A percentile compares a stretch with the other conserved stretches of the same genome.
Conservation (phyloP, 83 land plant genomes). For the Picea abies region DNA sequence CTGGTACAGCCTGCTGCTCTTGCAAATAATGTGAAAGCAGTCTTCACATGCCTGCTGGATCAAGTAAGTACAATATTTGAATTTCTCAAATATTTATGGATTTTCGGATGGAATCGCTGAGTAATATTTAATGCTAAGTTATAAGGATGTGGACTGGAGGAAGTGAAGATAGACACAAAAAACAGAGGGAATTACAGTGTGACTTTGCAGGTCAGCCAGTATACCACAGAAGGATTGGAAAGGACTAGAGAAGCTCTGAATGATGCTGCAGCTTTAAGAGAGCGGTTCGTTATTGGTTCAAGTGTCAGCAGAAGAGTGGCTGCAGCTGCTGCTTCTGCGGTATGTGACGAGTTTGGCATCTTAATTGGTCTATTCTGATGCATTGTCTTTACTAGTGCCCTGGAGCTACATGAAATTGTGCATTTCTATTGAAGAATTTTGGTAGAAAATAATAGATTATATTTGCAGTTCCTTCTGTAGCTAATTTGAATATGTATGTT, state of each 20-base stretch:
- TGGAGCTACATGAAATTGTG: not conserved
- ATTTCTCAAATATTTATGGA: not conserved
- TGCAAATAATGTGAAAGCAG: slow-evolving; percentile 83
- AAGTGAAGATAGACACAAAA: not conserved
- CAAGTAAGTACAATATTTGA: slow-evolving; percentile 59
- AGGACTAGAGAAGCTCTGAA: slow-evolving; percentile 82
- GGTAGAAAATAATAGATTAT: not conserved
- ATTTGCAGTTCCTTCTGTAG: not conserved
- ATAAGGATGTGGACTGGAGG: not conserved
- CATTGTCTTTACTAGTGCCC: not conserved
- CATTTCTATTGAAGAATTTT: not conserved
- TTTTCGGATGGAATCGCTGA: not conserved
- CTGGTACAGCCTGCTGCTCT: slow-evolving; percentile 76
- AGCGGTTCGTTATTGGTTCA: slow-evolving; percentile 89
- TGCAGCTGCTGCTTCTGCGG: slow-evolving; percentile 99
- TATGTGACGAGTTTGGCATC: slow-evolving; percentile 23
- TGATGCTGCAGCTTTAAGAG: slow-evolving; percentile 94
- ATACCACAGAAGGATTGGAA: slow-evolving; percentile 93
- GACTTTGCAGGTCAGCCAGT: slow-evolving; percentile 83
- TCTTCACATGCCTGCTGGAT: slow-evolving; percentile 90
- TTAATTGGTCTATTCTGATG: not conserved
- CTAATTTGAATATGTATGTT: not conserved
- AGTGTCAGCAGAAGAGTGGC: slow-evolving; percentile 94
- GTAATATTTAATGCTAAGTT: too few relatives aligned
- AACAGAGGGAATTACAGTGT: not conserved